Conservation (phyloP, 768 basidiomycete species). For the Phaffia australis region DNA sequence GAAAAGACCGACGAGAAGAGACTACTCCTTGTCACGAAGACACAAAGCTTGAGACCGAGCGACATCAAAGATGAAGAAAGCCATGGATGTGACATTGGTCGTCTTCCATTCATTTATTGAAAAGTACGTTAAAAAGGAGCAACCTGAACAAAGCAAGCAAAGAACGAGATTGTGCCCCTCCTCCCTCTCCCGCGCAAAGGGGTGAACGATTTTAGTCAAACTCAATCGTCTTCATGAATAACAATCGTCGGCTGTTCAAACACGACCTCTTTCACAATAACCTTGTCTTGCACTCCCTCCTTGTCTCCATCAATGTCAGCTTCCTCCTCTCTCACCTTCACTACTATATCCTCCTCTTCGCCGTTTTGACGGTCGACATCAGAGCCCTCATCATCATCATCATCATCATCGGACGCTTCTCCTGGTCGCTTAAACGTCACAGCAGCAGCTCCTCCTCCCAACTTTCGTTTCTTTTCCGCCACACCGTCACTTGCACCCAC, state of each 20-base stretch:
- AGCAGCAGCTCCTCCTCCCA: slow-evolving; percentile 57
- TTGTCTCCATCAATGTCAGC: slow-evolving; percentile 10
- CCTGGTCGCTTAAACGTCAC: slow-evolving; percentile 50
- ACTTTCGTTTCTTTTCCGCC: slow-evolving; percentile 65
- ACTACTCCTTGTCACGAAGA: no score
- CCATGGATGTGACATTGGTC: no score
- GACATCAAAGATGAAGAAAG: no score
- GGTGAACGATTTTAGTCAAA: no score
- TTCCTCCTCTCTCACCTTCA: slow-evolving; percentile 25
- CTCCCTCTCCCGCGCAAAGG: no score
- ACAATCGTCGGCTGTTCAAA: slow-evolving; percentile 35
- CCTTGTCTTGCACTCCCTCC: slow-evolving; percentile 12
- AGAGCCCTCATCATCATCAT: slow-evolving; percentile 26
- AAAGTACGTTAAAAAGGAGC: no score
- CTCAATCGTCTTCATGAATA: slow-evolving; percentile 40
- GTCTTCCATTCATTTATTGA: no score
- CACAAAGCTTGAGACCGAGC: no score
- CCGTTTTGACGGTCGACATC: slow-evolving; percentile 39
- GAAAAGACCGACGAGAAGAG: no score
- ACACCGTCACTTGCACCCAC: slow-evolving; percentile 30
- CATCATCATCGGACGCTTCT: slow-evolving; percentile 38
- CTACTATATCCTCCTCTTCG: slow-evolving; percentile 26
- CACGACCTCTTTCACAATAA: slow-evolving; percentile 24
- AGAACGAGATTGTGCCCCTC: no score
- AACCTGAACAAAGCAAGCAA: no score